A percentile compares a stretch with the other conserved stretches of the same genome.
Evolutionary conservation across 208 protist species (phyloP).

Genomic region (Leptomonas seymouri): DNA sequence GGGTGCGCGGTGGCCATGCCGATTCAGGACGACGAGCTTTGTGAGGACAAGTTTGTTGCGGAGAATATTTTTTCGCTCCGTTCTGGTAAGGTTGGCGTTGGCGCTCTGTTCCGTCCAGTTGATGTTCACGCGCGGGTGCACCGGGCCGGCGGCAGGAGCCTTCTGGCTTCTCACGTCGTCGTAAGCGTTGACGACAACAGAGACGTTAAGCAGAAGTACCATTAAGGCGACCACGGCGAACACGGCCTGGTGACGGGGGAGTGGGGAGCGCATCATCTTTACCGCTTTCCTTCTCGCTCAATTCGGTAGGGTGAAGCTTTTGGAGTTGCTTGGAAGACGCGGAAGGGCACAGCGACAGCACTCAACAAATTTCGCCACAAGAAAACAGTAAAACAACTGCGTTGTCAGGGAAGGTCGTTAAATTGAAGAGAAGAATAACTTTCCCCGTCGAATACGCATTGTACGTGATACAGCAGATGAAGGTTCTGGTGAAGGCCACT

Average conservation of each 20-base stretch:
- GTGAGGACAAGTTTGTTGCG: slow-evolving; percentile 62
- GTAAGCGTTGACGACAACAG: slow-evolving; percentile 15
- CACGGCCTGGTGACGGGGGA: slow-evolving; percentile 1
- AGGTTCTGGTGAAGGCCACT: no score
- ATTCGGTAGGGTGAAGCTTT: no score
- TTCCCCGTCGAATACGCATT: no score
- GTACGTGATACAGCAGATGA: no score
- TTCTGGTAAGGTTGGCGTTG: slow-evolving; percentile 38
- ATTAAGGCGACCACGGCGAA: slow-evolving; percentile 2
- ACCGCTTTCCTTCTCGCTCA: not conserved
- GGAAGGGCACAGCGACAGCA: not conserved
- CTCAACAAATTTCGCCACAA: not conserved
- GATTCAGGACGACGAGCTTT: slow-evolving; percentile 78
- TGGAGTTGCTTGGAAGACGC: no score
- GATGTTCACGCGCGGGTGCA: slow-evolving; percentile 60
- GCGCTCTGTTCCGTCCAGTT: slow-evolving; percentile 51
- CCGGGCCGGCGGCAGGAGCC: slow-evolving; percentile 14
- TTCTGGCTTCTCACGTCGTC: slow-evolving; percentile 3
- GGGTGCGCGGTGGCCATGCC: slow-evolving; percentile 80
- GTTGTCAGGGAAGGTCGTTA: no score
- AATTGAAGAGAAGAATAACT: no score
- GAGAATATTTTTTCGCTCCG: slow-evolving; percentile 38
- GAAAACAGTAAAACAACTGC: not conserved
- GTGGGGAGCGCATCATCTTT: not conserved
- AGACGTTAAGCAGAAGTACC: slow-evolving; percentile 13